Evolutionary conservation across 1,139 yeast species (phyloP).

Genomic region (Candida dubliniensis): DNA sequence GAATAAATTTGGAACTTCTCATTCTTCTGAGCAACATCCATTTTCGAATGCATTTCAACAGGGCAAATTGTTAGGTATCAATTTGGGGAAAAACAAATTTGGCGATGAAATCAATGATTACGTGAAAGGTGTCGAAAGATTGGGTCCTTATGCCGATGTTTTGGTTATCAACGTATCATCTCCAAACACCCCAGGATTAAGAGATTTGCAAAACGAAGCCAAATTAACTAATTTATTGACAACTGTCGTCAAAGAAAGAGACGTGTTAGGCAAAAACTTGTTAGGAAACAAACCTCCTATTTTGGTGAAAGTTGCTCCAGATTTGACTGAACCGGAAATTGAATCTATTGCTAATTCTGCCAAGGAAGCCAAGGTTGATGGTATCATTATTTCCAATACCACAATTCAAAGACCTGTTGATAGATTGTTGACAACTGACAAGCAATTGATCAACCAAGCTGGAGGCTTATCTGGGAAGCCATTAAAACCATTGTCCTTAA

Average conservation of each 20-base stretch:
- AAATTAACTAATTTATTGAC: slow-evolving; percentile 67
- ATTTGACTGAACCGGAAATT: slow-evolving; percentile 77
- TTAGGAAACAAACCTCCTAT: slow-evolving; percentile 65
- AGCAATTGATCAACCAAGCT: slow-evolving; percentile 48
- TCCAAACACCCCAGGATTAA: slow-evolving; percentile 93
- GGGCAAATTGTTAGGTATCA: slow-evolving; percentile 72
- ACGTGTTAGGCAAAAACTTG: slow-evolving; percentile 39
- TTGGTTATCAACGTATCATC: slow-evolving; percentile 90
- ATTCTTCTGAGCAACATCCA: slow-evolving; percentile 28
- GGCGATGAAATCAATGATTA: slow-evolving; percentile 91
- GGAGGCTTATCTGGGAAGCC: slow-evolving; percentile 96
- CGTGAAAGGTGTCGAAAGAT: slow-evolving; percentile 74
- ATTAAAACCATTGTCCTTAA: slow-evolving; percentile 74
- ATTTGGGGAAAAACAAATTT: slow-evolving; percentile 86
- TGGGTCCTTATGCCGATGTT: slow-evolving; percentile 86
- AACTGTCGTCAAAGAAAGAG: slow-evolving; percentile 63
- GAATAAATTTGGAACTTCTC: slow-evolving; percentile 17
- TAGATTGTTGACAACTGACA: slow-evolving; percentile 48
- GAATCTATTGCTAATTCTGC: slow-evolving; percentile 83
- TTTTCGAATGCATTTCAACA: slow-evolving; percentile 58
- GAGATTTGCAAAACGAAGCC: slow-evolving; percentile 78
- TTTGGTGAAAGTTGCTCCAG: slow-evolving; percentile 92
- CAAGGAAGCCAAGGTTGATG: slow-evolving; percentile 76
- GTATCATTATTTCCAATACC: slow-evolving; percentile 89
- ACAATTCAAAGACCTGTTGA: slow-evolving; percentile 75